Conservation (phyloP, 2,329 filamentous ascomycete genomes). For the Raffaelea deltoideospora region DNA sequence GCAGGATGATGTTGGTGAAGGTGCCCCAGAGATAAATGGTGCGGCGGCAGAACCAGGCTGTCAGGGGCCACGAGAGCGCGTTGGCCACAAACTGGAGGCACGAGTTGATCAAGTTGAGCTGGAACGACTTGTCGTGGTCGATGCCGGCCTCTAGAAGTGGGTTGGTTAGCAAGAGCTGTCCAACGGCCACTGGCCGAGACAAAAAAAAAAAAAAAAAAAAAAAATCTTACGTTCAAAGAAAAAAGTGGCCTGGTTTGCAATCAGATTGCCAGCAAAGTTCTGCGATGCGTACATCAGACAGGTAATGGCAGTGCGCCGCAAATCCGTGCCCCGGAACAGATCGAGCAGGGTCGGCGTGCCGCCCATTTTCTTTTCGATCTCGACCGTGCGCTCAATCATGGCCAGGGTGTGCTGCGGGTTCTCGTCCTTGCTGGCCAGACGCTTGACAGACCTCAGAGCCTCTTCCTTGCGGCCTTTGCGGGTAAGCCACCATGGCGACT, state of each 20-base stretch:
- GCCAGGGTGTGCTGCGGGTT: slow-evolving; percentile 21
- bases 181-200: slow-evolving; percentile 21
- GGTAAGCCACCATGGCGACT: slow-evolving; percentile 41
- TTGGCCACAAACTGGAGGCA: slow-evolving; percentile 46
- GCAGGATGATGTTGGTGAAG: slow-evolving; percentile 6
- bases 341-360: slow-evolving; percentile 30
- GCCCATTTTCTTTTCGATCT: slow-evolving; percentile 33
- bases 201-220: not conserved
- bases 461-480: slow-evolving; percentile 30
- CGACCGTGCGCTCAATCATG: slow-evolving; percentile 43
- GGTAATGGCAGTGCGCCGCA: slow-evolving; percentile 36
- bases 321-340: slow-evolving; percentile 38
- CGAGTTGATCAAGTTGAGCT: slow-evolving; percentile 48
- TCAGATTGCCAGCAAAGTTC: slow-evolving; percentile 46
- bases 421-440: slow-evolving; percentile 30
- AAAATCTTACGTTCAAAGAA: slow-evolving; percentile 39
- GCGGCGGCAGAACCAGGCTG: slow-evolving; percentile 19
- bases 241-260: slow-evolving; percentile 47
- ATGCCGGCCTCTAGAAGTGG: slow-evolving; percentile 41
- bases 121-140: slow-evolving; percentile 36
- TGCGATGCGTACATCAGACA: slow-evolving; percentile 43
- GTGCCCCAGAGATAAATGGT: slow-evolving; percentile 9
- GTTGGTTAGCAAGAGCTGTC: slow-evolving; percentile 10
- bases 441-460: slow-evolving; percentile 29
- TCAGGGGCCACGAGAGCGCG: slow-evolving; percentile 54